These are phyloP conservation scores for Citrus maxima DNA, from an alignment of 345 rosid genomes.

Conservation along the genomic window DNA sequence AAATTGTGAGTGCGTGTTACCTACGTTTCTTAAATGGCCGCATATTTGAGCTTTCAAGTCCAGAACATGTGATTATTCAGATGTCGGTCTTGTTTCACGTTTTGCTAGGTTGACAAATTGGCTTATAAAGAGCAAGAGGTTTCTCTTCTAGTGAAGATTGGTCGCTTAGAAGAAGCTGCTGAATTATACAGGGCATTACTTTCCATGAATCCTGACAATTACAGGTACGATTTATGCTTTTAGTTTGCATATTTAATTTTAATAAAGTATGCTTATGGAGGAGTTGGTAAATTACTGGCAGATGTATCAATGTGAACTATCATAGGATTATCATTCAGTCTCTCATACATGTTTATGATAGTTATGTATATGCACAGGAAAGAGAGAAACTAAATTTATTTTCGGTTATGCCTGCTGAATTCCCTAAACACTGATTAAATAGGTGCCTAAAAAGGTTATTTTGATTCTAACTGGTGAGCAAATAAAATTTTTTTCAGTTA, in stretches of 20 bases:
- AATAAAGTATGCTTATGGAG: conserved; percentile 4
- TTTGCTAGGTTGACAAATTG: conserved; percentile 79
- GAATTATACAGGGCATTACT: conserved; percentile 70
- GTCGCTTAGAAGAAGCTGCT: conserved; percentile 68
- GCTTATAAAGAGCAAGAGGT: conserved; percentile 86
- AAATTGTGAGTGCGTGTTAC: conserved; percentile 59
- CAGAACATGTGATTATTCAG: conserved; percentile 1
- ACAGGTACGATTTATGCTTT: conserved; percentile 53
- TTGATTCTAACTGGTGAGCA: not conserved
- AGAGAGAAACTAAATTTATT: not conserved
- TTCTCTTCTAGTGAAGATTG: conserved; percentile 75
- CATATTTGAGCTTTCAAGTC: not conserved
- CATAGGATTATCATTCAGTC: not conserved
- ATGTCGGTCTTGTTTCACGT: conserved; percentile 17
- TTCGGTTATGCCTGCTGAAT: not conserved
- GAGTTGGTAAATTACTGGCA: not conserved
- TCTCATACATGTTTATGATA: not conserved
- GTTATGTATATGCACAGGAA: not conserved
- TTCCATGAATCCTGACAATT: conserved; percentile 93
- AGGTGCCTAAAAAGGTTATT: not conserved
- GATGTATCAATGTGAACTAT: not conserved
- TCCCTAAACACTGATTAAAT: not conserved
- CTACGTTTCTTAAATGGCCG: not conserved
- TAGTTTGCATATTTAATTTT: not conserved
- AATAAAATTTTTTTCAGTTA: conserved; percentile 46